These are phyloP conservation scores for Aspergillus luchuensis DNA, from an alignment of 2,329 filamentous ascomycete species.

Conservation along the genomic window DNA sequence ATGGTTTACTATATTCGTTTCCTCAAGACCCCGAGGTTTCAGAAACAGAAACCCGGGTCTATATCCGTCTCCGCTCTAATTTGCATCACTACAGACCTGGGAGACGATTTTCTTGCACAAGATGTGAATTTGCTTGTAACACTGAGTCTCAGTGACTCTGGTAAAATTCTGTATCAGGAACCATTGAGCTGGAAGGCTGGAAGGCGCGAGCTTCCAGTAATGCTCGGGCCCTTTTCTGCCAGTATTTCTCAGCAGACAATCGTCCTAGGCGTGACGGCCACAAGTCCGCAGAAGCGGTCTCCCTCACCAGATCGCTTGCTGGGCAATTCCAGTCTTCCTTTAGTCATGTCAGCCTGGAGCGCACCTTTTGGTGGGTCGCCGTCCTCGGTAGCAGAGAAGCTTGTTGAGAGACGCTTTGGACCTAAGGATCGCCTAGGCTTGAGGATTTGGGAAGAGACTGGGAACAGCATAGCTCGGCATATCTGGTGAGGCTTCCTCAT, in stretches of 20 bases:
- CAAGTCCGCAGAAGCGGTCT: slow-evolving; percentile 11
- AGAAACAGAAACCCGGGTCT: slow-evolving; percentile 45
- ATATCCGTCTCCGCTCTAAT: slow-evolving; percentile 55
- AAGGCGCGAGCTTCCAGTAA: slow-evolving; percentile 36
- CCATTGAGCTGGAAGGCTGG: slow-evolving; percentile 36
- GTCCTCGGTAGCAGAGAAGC: slow-evolving; percentile 49
- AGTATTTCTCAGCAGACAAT: slow-evolving; percentile 29
- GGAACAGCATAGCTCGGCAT: slow-evolving; percentile 72
- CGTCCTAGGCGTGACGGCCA: slow-evolving; percentile 30
- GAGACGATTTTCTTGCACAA: slow-evolving; percentile 62
- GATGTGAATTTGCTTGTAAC: slow-evolving; percentile 36
- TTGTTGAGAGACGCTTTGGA: slow-evolving; percentile 59
- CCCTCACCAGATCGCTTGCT: slow-evolving; percentile 24
- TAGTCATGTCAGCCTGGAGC: slow-evolving; percentile 62
- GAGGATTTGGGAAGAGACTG: slow-evolving; percentile 68
- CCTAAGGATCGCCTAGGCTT: slow-evolving; percentile 45
- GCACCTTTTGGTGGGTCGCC: slow-evolving; percentile 44
- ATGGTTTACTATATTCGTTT: slow-evolving; percentile 69
- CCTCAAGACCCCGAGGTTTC: slow-evolving; percentile 61
- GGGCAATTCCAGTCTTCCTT: slow-evolving; percentile 33
- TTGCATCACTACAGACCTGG: slow-evolving; percentile 69
- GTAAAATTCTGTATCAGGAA: slow-evolving; percentile 26
- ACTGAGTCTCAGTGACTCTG: slow-evolving; percentile 22
- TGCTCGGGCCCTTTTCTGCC: slow-evolving; percentile 33
- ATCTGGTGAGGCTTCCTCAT: slow-evolving; percentile 57